phyloP scores from a whole-genome alignment of 306 rosid species.

The Quercus cerris region DNA sequence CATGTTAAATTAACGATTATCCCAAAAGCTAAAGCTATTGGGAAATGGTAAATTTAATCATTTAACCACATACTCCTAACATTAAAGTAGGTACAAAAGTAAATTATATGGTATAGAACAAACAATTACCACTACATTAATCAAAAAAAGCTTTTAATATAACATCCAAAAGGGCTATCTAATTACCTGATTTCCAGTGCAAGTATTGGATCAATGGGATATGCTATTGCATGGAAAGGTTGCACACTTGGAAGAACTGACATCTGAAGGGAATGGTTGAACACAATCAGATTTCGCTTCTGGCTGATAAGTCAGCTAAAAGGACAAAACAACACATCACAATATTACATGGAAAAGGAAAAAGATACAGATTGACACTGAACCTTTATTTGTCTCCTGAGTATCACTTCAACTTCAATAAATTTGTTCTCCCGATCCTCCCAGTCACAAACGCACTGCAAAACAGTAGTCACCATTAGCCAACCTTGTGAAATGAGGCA shows the following conservation, averaged over 20 bases:
- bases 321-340: not conserved
- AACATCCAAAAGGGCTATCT: not conserved
- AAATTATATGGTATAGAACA: not conserved
- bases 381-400: constrained; percentile 89
- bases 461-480: not conserved
- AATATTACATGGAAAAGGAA: not conserved
- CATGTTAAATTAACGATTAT: no score
- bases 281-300: not conserved
- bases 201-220: constrained; percentile 88
- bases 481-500: not conserved
- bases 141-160: not conserved
- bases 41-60: no score
- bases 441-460: constrained; percentile 97
- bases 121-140: not conserved
- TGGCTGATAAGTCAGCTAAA: not conserved
- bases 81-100: not conserved
- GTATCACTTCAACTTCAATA: constrained; percentile 89
- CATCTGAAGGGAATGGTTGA: constrained; percentile 49
- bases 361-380: constrained; percentile 23
- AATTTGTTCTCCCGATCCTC: constrained; percentile 94
- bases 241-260: constrained; percentile 99
- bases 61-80: no score
- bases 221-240: constrained; percentile 99
- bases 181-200: constrained; percentile 93
- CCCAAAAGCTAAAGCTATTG: no score